Base-by-base conservation (phyloP, 768 basidiomycete genomes). In the Boletus speciosus region DNA sequence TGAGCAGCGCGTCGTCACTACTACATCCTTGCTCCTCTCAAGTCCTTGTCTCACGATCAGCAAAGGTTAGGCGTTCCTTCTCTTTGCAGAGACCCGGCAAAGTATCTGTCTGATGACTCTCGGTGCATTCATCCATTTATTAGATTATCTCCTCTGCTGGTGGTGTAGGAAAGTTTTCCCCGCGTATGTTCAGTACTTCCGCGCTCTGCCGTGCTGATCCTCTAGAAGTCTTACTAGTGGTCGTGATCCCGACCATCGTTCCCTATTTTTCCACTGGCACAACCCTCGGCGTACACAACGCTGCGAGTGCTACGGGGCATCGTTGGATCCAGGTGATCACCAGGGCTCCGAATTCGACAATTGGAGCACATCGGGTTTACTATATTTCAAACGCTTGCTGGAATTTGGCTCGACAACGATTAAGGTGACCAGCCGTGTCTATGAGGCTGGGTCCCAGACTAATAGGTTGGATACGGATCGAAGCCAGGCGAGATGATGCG, bases 1-100 rank as follows among this genome's bases (percentile, higher is more conserved):
- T 11, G 44, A 16, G 9, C 55, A 91, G 88, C 65, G 86, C 84
- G 15, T 78, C 80, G 3, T 19, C 19, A 19, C 19, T 19, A 19
- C 19, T 85, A 92, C 62, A 81, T 88, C 6, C 78, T 94, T 3
- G 88, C 87, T 0, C 91, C 90, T 10, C 73, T 93, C 53, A 92
- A 93, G 71, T 85, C 82, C 40, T 76, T 52, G 50, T 46, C 61
- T 63, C 47, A 62, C 36, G 23, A 41, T 45, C 12, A 15, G 31
- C 40, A 6, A 56, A 83, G 87, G 88, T 32, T 88, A 90, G 63
- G 62, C 78, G 36, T 71, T 88, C 29, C 80, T 93, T 15, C 78
- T 90, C 15, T 49, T 82, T 2, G 86, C 86, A n/a, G 82, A 88
- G 61, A 74, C 80, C 6, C 76, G 74, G 44, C 77, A 76, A 23